phyloP scores from a whole-genome alignment of 1,284 basidiomycete species.

The Trametes sp. region DNA sequence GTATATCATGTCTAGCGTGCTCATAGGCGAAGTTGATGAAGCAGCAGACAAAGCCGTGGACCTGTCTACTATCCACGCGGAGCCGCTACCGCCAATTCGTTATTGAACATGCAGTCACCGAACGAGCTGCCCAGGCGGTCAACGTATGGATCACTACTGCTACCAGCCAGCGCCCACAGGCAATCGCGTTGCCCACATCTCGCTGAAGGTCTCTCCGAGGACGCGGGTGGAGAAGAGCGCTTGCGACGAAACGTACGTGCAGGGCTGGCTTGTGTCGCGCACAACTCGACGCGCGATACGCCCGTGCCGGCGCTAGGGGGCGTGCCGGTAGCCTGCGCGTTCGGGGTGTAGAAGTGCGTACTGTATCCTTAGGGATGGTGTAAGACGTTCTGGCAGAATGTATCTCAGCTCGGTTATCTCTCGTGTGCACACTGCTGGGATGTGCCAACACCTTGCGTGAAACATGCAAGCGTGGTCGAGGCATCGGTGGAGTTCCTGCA shows the following conservation, averaged over 20 bases:
- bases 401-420: neutral
- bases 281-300: neutral
- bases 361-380: neutral
- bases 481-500: no score
- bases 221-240: neutral
- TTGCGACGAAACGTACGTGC: neutral
- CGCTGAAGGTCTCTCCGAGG: neutral
- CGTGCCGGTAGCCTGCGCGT: neutral
- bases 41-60: slow-evolving; percentile 85
- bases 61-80: slow-evolving; percentile 82
- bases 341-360: neutral
- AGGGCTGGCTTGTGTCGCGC: neutral
- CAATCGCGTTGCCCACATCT: neutral
- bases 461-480: no score
- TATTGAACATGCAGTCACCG: slow-evolving; percentile 51
- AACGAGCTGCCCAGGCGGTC: neutral
- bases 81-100: slow-evolving; percentile 84
- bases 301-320: neutral
- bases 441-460: no score
- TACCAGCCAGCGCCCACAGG: neutral
- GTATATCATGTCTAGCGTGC: slow-evolving; percentile 57
- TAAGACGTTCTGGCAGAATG: slow-evolving; percentile 1
- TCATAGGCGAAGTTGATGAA: slow-evolving; percentile 93
- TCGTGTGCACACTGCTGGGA: no score
- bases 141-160: neutral